phyloP scores from a whole-genome alignment of 345 rosid genomes.

The Eucalyptus sp. region DNA sequence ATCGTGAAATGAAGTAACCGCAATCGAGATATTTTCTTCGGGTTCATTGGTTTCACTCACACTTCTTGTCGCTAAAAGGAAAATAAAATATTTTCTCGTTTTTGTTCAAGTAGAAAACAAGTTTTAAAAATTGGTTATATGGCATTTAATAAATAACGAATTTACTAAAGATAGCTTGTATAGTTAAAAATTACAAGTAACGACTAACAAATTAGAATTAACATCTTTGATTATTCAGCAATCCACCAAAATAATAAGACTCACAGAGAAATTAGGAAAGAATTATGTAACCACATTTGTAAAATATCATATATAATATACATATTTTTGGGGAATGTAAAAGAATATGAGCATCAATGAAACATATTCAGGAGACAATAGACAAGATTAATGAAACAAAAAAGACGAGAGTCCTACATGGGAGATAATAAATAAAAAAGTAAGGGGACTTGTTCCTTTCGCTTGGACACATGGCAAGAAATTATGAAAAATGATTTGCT shows the following conservation, averaged over 20 bases:
- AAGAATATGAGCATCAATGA: background rate
- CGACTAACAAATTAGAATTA: background rate
- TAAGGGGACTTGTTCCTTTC: background rate
- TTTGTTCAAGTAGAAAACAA: too few species aligned
- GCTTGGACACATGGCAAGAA: background rate
- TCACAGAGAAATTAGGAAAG: background rate
- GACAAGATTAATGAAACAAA: background rate
- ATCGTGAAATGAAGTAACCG: rapidly evolving
- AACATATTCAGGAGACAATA: background rate
- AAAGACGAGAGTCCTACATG: background rate
- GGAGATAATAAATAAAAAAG: background rate
- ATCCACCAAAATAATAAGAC: background rate
- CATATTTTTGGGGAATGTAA: too few species aligned
- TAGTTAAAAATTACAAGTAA: background rate
- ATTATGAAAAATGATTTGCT: background rate
- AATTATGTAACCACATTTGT: background rate
- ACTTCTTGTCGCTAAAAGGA: too few species aligned
- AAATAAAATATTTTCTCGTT: too few species aligned
- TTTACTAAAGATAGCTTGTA: background rate
- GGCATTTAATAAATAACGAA: background rate
- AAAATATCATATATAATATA: too few species aligned
- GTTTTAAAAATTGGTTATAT: background rate
- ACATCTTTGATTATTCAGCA: background rate
- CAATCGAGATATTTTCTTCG: background rate
- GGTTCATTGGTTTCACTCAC: background rate